A percentile compares a stretch with the other conserved stretches of the same genome.
phyloP scores from a whole-genome alignment of 2,329 filamentous ascomycete species.

The Exserohilum rostratum region DNA sequence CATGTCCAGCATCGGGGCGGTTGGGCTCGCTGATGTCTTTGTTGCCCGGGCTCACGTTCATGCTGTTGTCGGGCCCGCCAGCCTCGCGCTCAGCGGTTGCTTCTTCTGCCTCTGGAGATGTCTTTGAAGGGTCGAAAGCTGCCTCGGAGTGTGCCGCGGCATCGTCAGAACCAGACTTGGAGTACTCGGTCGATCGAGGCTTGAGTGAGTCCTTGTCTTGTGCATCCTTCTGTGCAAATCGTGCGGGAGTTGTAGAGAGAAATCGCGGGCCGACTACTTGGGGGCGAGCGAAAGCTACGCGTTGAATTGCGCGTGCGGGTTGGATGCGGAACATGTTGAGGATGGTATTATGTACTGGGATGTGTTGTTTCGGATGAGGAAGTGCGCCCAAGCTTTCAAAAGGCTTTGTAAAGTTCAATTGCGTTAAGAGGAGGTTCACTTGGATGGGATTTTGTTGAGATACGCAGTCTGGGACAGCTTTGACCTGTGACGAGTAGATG shows the following conservation, averaged over 20 bases:
- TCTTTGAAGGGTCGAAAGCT: constrained; percentile 73
- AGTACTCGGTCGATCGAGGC: constrained; percentile 69
- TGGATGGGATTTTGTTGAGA: background rate
- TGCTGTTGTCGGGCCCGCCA: constrained; percentile 42
- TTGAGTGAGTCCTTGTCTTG: constrained; percentile 65
- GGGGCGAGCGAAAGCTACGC: constrained; percentile 19
- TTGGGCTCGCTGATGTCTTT: constrained; percentile 61
- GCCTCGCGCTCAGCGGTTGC: constrained; percentile 45
- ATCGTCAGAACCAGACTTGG: constrained; percentile 69
- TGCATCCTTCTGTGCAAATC: constrained; percentile 50
- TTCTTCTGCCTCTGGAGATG: constrained; percentile 68
- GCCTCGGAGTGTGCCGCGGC: constrained; percentile 62
- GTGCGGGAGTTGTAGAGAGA: constrained; percentile 29
- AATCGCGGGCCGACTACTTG: constrained; percentile 22
- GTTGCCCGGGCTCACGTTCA: constrained; percentile 68
- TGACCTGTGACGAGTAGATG: constrained; percentile 13
- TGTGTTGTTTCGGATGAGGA: background rate
- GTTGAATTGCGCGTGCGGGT: constrained; percentile 27
- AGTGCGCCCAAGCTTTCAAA: background rate
- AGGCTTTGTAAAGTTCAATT: background rate
- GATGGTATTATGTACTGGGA: background rate
- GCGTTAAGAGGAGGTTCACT: background rate
- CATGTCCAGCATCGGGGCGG: constrained; percentile 46
- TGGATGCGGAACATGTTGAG: constrained; percentile 36
- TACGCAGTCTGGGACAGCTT: constrained; percentile 6